A percentile compares a stretch with the other conserved stretches of the same genome.
These are phyloP conservation scores for Avena insularis DNA, from an alignment of 176 grass and related monocot species.

Conservation along the genomic window DNA sequence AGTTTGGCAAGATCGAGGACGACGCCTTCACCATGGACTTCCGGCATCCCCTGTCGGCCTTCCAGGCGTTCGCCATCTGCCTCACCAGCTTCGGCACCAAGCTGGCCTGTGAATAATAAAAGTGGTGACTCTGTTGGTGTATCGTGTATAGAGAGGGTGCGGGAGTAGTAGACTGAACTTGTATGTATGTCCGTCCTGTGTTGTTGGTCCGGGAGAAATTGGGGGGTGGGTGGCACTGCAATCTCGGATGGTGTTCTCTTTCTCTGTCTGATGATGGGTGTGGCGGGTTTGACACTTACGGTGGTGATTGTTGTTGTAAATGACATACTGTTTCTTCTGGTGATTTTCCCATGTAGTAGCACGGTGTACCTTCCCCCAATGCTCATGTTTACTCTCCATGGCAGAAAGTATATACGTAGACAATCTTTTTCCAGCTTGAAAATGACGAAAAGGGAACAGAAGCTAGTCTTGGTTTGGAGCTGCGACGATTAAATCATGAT, in stretches of 20 bases:
- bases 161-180: conserved; percentile 37
- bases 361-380: background rate
- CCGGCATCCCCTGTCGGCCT: conserved; percentile 85
- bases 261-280: conserved; percentile 34
- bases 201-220: conserved; percentile 4
- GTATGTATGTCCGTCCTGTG: background rate
- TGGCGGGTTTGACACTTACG: conserved; percentile 42
- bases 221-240: background rate
- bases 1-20: conserved; percentile 90
- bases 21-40: conserved; percentile 95
- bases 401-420: background rate
- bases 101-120: conserved; percentile 87
- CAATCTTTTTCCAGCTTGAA: background rate
- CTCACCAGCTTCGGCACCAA: conserved; percentile 97
- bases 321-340: conserved; percentile 31
- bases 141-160: conserved; percentile 13
- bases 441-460: background rate
- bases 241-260: background rate
- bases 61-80: conserved; percentile 95
- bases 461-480: too few relatives aligned
- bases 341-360: background rate
- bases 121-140: background rate
- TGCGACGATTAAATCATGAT: too few relatives aligned
- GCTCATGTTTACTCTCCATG: background rate
- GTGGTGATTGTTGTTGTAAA: conserved; percentile 45